phyloP scores from a whole-genome alignment of 176 grass and related monocot species.

The Stipa capillata region DNA sequence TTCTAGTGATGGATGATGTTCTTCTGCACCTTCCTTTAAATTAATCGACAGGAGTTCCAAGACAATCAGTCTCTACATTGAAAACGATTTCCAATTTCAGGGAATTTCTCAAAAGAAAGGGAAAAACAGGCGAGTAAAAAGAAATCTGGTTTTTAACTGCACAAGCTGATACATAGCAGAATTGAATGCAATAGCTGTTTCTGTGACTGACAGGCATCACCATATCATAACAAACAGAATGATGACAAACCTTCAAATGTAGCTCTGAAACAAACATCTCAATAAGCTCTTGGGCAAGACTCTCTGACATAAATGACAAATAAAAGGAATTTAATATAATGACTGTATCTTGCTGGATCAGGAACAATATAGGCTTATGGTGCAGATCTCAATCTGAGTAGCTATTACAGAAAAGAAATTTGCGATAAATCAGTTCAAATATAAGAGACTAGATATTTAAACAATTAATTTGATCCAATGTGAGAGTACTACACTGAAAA shows the following conservation, averaged over 20 bases:
- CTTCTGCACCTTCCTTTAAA: conserved; percentile 29
- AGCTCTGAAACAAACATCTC: conserved; percentile 78
- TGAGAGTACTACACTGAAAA: neutral
- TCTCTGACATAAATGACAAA: conserved; percentile 47
- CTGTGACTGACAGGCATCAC: neutral
- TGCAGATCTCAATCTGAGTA: neutral
- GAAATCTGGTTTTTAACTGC: neutral
- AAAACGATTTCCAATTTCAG: conserved; percentile 20
- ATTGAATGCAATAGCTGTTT: neutral
- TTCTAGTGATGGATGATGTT: conserved; percentile 19
- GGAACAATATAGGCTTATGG: neutral
- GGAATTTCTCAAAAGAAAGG: neutral
- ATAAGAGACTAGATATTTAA: conserved; percentile 3
- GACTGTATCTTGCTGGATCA: neutral
- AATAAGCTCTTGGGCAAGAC: conserved; percentile 58
- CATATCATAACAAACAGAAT: neutral
- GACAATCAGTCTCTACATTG: conserved; percentile 56
- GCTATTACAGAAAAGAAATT: neutral
- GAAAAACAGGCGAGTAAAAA: neutral
- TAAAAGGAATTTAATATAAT: neutral
- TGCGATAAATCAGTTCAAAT: neutral
- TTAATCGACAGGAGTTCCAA: conserved; percentile 46
- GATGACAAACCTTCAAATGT: conserved; percentile 56
- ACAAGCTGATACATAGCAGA: conserved; percentile 8
- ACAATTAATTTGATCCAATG: conserved; percentile 1